Evolutionary conservation across 2,329 filamentous ascomycete species (phyloP), one percentile per base, ranked within the genome.

Genomic region (Falciphora oryzae): DNA sequence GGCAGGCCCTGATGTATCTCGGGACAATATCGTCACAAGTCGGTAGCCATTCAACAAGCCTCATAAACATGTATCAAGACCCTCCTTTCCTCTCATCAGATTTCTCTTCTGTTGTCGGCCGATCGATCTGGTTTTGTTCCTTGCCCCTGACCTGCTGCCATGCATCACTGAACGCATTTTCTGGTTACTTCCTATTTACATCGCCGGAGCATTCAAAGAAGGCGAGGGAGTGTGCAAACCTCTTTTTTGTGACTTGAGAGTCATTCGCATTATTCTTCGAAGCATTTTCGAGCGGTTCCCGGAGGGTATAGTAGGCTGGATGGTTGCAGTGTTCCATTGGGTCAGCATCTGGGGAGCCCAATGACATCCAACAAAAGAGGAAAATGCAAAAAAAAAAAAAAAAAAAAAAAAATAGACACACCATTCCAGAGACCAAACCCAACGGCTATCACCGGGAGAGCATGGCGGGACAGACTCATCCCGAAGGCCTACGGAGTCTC

Each of bases 381-480:
- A 14, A 25, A 14, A 4, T n/a, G 18, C 18, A 13, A 13, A 57
- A 56, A 3, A 13, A 13, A 57, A 56, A 3, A 14, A 56, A 18
- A 56, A 4, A 18, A 18, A n/a, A 13, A 3, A 32, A 13, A 13
- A 10, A 22, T 38, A 50, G 3, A 25, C 67, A 27, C 72, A 75
- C 74, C 74, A 63, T 74, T 76, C n/a, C 56, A 69, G 53, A 75
- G 65, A 32, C 74, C 74, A 65, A 71, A 70, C 10, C 70, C 65
- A 27, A 75, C 63, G 8, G 74, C 74, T n/a, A 76, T 57, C 50
- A 70, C 66, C 10, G 44, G 44, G 44, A 53, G 44, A n/a, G 22
- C 44, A 53, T 53, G 44, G 44, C 44, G 44, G 44, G 73, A 22
- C 5, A 61, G 28, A 32, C 50, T 18, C 35, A 14, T 62, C 25